Evolutionary conservation across 176 grass and related monocot species (phyloP).

Genomic region (Bolboschoenus planiculmis): DNA sequence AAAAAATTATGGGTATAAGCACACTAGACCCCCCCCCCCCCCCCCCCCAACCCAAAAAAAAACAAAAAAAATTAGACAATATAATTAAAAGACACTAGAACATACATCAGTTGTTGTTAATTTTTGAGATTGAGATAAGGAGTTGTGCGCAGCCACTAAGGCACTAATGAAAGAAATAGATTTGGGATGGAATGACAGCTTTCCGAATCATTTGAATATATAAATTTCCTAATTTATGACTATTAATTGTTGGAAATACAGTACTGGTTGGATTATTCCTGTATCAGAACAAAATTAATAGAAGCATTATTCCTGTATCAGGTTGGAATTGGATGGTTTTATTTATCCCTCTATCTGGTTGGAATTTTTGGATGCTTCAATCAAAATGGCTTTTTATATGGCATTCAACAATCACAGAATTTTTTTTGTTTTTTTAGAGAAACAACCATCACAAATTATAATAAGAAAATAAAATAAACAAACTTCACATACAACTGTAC

Average conservation of each 20-base stretch:
- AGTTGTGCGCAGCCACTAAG: constrained; percentile 4
- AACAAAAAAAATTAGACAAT: too few relatives aligned
- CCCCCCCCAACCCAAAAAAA: too few relatives aligned
- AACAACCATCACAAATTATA: not conserved
- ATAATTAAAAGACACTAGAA: too few relatives aligned
- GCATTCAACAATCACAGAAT: too few relatives aligned
- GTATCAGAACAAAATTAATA: not conserved
- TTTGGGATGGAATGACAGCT: not conserved
- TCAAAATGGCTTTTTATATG: not conserved
- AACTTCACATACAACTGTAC: not conserved
- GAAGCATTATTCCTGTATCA: not conserved
- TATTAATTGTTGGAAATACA: not conserved
- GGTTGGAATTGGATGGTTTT: too few relatives aligned
- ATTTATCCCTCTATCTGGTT: too few relatives aligned
- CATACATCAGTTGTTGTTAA: not conserved
- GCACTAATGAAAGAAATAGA: not conserved
- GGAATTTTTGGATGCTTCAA: too few relatives aligned
- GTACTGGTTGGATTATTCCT: not conserved
- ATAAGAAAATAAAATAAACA: not conserved
- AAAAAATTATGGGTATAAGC: too few relatives aligned
- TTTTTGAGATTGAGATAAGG: not conserved
- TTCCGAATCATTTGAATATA: not conserved
- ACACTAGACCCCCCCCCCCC: too few relatives aligned
- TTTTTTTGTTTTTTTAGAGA: too few relatives aligned
- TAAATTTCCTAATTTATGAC: not conserved